Evolutionary conservation across 352 stramenopile genomes (phyloP).

Genomic region (Phytophthora uliginosa): DNA sequence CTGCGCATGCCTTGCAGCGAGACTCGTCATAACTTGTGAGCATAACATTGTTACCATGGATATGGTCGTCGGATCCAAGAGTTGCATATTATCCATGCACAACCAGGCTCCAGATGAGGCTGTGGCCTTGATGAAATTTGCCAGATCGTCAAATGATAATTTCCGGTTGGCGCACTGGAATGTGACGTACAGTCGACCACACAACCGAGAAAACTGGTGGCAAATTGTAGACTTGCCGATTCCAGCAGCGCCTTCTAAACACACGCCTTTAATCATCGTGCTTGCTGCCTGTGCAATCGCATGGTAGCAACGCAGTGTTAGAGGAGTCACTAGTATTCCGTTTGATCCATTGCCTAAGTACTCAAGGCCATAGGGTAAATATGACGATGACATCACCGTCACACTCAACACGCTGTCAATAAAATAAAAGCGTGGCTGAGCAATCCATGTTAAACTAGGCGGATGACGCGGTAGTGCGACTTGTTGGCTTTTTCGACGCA

Average conservation of each 20-base stretch:
- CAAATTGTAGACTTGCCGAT: conserved; percentile 61
- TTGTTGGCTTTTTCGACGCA: conserved; percentile 8
- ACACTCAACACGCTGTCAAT: conserved; percentile 62
- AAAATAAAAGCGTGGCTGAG: conserved; percentile 77
- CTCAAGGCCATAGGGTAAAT: conserved; percentile 75
- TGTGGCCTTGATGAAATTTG: conserved; percentile 61
- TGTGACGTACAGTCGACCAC: conserved; percentile 56
- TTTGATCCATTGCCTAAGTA: conserved; percentile 65
- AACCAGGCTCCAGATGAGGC: conserved; percentile 70
- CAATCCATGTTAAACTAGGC: conserved; percentile 59
- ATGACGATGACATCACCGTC: conserved; percentile 55
- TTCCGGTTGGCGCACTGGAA: conserved; percentile 46
- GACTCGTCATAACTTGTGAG: conserved; percentile 50
- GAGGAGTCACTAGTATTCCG: conserved; percentile 54
- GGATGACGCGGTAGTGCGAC: neutral
- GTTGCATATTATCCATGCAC: conserved; percentile 47
- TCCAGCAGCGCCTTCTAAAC: conserved; percentile 46
- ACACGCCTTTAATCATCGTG: conserved; percentile 48
- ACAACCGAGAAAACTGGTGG: conserved; percentile 49
- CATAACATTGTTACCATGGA: conserved; percentile 52
- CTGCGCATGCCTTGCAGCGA: conserved; percentile 49
- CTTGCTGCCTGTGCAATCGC: conserved; percentile 52
- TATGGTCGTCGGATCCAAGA: conserved; percentile 27
- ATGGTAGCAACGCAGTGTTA: conserved; percentile 76
- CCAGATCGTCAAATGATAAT: conserved; percentile 41